Evolutionary conservation across 148 eudicot species (phyloP).

Genomic region (Rhododendron williamsianum): DNA sequence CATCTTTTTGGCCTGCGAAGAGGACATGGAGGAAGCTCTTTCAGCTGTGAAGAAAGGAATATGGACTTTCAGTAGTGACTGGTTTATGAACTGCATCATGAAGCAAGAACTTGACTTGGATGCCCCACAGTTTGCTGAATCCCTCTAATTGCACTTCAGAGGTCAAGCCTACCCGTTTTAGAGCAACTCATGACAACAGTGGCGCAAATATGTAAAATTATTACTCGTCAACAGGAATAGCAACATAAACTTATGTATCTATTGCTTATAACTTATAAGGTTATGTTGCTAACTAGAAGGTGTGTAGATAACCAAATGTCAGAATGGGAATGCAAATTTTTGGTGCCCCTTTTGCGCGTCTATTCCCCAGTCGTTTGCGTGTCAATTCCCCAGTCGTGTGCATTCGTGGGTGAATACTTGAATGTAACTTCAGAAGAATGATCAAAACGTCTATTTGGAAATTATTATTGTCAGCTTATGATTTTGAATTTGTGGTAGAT

Average conservation of each 20-base stretch:
- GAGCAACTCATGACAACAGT: not conserved
- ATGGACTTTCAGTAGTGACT: conserved; percentile 63
- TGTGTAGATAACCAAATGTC: not conserved
- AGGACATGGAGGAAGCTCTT: conserved; percentile 84
- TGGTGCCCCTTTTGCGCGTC: not conserved
- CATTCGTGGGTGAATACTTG: not conserved
- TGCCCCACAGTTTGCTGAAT: conserved; percentile 89
- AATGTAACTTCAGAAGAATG: not conserved
- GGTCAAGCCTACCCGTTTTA: not conserved
- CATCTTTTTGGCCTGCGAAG: conserved; percentile 72
- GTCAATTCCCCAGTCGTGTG: not conserved
- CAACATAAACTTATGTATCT: not conserved
- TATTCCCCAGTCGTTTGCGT: not conserved
- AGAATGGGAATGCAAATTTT: not conserved
- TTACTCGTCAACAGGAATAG: not conserved
- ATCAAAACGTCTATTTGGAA: not conserved
- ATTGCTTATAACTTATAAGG: not conserved
- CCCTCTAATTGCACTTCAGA: conserved; percentile 37
- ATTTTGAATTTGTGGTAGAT: not conserved
- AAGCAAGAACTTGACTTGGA: conserved; percentile 85
- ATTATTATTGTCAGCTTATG: not conserved
- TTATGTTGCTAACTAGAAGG: not conserved
- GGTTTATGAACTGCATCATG: conserved; percentile 90
- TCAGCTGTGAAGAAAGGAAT: conserved; percentile 58
- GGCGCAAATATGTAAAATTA: not conserved